Evolutionary conservation across 495 filamentous ascomycete genomes (phyloP).

Genomic region (Penicillium chermesinum): DNA sequence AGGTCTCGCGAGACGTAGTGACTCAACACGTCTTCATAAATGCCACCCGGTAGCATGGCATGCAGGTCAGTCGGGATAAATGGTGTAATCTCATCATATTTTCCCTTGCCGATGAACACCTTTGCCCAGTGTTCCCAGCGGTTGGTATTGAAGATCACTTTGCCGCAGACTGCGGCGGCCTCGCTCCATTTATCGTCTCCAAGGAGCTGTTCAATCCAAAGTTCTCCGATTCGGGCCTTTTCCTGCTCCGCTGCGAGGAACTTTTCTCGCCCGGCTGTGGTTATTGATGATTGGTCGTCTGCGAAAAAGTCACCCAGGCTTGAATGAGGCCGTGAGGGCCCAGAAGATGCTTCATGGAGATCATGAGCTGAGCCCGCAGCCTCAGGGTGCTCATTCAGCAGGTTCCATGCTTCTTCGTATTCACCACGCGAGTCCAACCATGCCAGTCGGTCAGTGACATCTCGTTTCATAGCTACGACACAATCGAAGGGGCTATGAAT

Average conservation of each 20-base stretch:
- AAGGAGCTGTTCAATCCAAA: conserved; percentile 84
- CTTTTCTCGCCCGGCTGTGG: conserved; percentile 30
- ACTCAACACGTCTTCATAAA: conserved; percentile 80
- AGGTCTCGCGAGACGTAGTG: conserved; percentile 77
- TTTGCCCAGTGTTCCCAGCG: conserved; percentile 95
- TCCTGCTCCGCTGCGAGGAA: conserved; percentile 74
- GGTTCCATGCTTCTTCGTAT: conserved; percentile 81
- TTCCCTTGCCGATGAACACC: conserved; percentile 77
- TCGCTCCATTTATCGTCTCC: conserved; percentile 64
- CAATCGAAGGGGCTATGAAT: conserved; percentile 96
- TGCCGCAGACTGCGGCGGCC: conserved; percentile 72
- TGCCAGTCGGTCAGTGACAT: conserved; percentile 72
- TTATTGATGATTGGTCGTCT: conserved; percentile 66
- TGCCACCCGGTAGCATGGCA: conserved; percentile 72
- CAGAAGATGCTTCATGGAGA: conserved; percentile 51
- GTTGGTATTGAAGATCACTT: conserved; percentile 69
- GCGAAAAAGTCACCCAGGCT: conserved; percentile 71
- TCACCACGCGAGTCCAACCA: conserved; percentile 77
- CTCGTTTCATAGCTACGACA: conserved; percentile 77
- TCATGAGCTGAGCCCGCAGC: conserved; percentile 33
- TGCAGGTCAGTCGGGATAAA: conserved; percentile 72
- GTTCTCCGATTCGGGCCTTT: conserved; percentile 85
- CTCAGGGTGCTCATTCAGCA: conserved; percentile 76
- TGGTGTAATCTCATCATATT: conserved; percentile 81
- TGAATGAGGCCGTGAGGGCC: conserved; percentile 46